Percentiles rank a stretch among this genome's conserved stretches.
Conservation (phyloP, 805 yeast genomes). For the Starmerella floricola region DNA sequence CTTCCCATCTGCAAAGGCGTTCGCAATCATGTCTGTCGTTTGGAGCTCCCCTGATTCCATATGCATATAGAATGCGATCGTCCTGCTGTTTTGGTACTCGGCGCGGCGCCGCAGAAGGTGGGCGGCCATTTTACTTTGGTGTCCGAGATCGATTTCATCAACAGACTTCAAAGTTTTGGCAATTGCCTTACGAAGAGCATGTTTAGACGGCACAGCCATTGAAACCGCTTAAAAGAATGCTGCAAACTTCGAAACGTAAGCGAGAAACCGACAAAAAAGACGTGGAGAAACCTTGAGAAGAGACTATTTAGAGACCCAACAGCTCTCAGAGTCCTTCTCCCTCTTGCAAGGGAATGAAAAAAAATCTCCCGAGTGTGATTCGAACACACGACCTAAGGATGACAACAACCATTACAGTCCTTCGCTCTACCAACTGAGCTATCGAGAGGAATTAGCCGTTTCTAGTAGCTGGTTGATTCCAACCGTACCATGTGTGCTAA, state of each 20-base stretch:
- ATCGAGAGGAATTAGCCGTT: conserved; percentile 18
- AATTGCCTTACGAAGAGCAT: conserved; percentile 16
- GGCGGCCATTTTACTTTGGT: conserved; percentile 19
- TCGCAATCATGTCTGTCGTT: conserved; percentile 43
- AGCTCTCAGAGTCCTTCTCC: no score
- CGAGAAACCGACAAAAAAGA: no score
- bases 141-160: conserved; percentile 1
- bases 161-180: conserved; percentile 5
- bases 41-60: conserved; percentile 63
- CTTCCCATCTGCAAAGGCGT: conserved; percentile 41
- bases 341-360: conserved; percentile 1
- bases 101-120: conserved; percentile 24
- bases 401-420: conserved; percentile 23
- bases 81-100: conserved; percentile 35
- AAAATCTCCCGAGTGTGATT: conserved; percentile 24
- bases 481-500: no score
- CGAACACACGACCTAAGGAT: conserved; percentile 25
- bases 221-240: no score
- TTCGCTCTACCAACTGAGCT: conserved; percentile 27
- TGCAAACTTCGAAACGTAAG: no score
- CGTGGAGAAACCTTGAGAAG: no score
- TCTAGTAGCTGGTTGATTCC: no score
- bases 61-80: conserved; percentile 59
- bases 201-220: not conserved
- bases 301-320: no score